Conservation (phyloP, 2,329 filamentous ascomycete species). For the Lachnellula cervina region DNA sequence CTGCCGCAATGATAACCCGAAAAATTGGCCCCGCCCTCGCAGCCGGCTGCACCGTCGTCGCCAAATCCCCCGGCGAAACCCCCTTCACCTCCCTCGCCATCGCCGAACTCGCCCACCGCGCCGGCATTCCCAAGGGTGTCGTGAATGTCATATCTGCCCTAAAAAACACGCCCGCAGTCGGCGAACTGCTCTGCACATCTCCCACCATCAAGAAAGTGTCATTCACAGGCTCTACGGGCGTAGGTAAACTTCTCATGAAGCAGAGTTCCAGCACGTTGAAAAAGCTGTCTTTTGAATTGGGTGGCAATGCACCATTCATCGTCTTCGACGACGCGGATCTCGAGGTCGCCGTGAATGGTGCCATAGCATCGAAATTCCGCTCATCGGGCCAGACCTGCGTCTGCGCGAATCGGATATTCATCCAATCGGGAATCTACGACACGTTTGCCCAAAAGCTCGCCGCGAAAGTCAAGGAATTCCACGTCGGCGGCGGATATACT, state of each 20-base stretch:
- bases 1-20: slow-evolving; percentile 68
- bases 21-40: slow-evolving; percentile 74
- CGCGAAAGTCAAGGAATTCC: slow-evolving; percentile 68
- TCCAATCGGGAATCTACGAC: slow-evolving; percentile 75
- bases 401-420: slow-evolving; percentile 77
- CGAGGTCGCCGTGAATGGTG: slow-evolving; percentile 76
- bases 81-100: slow-evolving; percentile 86
- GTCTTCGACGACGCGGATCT: slow-evolving; percentile 94
- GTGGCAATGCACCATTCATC: slow-evolving; percentile 93
- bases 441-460: slow-evolving; percentile 64
- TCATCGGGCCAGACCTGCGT: slow-evolving; percentile 95
- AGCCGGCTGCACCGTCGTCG: slow-evolving; percentile 91
- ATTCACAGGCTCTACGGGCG: slow-evolving; percentile 77
- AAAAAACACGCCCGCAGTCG: slow-evolving; percentile 75
- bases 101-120: slow-evolving; percentile 78
- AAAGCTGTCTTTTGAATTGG: slow-evolving; percentile 79
- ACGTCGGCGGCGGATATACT: slow-evolving; percentile 69
- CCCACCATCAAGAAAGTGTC: slow-evolving; percentile 81
- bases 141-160: slow-evolving; percentile 82
- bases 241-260: slow-evolving; percentile 78
- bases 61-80: slow-evolving; percentile 87
- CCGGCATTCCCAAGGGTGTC: slow-evolving; percentile 85
- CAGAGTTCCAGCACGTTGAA: slow-evolving; percentile 81
- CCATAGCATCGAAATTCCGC: slow-evolving; percentile 85
- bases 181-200: slow-evolving; percentile 69